phyloP scores from a whole-genome alignment of 2,329 filamentous ascomycete genomes.

The Parastagonospora avenae region DNA sequence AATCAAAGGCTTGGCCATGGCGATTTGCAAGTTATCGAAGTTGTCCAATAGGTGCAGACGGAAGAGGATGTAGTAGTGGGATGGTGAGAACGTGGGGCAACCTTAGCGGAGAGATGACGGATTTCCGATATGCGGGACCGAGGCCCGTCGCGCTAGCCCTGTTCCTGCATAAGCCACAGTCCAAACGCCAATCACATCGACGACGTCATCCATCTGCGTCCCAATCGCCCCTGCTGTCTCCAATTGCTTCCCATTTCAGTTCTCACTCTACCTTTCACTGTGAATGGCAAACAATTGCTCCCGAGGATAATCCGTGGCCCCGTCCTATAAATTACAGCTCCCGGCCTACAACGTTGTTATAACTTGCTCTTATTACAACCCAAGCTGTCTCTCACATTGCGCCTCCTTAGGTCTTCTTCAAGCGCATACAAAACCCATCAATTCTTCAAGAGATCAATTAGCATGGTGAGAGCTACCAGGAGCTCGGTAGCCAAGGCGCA shows the following conservation, averaged over 20 bases:
- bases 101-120: slow-evolving; percentile 4
- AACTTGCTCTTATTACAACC: not conserved
- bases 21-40: slow-evolving; percentile 5
- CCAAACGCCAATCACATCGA: slow-evolving; percentile 38
- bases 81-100: slow-evolving; percentile 20
- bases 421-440: slow-evolving; percentile 3
- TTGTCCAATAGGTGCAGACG: slow-evolving; percentile 3
- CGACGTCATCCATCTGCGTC: slow-evolving; percentile 37
- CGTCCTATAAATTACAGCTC: not conserved
- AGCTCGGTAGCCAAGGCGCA: slow-evolving; percentile 27
- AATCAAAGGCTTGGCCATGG: slow-evolving; percentile 60
- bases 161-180: slow-evolving; percentile 30
- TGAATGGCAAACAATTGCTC: no score
- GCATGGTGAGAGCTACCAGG: slow-evolving; percentile 41
- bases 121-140: slow-evolving; percentile 1
- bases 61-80: slow-evolving; percentile 4
- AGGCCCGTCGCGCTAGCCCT: slow-evolving; percentile 26
- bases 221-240: slow-evolving; percentile 19
- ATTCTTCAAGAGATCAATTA: slow-evolving; percentile 3
- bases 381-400: slow-evolving; percentile 18
- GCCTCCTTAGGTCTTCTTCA: slow-evolving; percentile 3
- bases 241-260: slow-evolving; percentile 1
- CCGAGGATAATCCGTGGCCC: not conserved
- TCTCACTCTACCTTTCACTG: no score
- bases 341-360: not conserved